Percentiles rank a stretch among this genome's conserved stretches.
Evolutionary conservation across 345 rosid species (phyloP).

Genomic region (Bruguiera sexangula): DNA sequence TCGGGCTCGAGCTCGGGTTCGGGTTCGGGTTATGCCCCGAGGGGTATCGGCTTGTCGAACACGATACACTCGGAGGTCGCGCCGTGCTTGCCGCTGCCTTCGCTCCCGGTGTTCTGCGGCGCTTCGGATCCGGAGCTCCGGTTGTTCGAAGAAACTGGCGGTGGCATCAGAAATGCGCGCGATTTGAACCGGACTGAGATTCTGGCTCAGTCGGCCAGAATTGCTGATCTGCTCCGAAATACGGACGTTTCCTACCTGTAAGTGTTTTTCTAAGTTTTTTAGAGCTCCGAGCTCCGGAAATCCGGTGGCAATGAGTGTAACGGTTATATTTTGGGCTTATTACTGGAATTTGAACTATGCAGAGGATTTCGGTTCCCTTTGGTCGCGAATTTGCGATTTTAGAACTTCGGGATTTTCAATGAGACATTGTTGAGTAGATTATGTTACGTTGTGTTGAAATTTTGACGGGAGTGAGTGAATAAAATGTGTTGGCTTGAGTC

Average conservation of each 20-base stretch:
- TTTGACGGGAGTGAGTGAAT: too few species aligned
- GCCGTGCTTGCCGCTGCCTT: constrained; percentile 85
- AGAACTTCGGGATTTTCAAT: too few species aligned
- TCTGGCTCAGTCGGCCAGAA: constrained; percentile 60
- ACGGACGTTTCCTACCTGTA: constrained; percentile 93
- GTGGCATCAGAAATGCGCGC: constrained; percentile 27
- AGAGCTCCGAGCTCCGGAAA: background rate
- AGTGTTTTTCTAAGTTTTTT: constrained; percentile 26
- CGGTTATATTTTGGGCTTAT: background rate
- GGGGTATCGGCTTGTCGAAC: constrained; percentile 85
- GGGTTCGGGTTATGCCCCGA: constrained; percentile 26
- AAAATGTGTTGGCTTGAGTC: too few species aligned
- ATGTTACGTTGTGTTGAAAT: too few species aligned
- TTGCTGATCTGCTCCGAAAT: constrained; percentile 66
- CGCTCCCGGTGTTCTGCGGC: constrained; percentile 83
- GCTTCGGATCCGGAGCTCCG: constrained; percentile 65
- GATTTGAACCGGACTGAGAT: constrained; percentile 63
- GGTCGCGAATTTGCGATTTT: too few species aligned
- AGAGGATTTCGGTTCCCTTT: background rate
- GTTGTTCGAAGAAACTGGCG: constrained; percentile 52
- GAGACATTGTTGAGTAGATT: too few species aligned
- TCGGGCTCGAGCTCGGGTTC: constrained; percentile 32
- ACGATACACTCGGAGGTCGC: constrained; percentile 90
- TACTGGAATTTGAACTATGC: background rate
- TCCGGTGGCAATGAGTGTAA: background rate